phyloP scores from a whole-genome alignment of 2,329 filamentous ascomycete species.

The Hypoxylon sp. region DNA sequence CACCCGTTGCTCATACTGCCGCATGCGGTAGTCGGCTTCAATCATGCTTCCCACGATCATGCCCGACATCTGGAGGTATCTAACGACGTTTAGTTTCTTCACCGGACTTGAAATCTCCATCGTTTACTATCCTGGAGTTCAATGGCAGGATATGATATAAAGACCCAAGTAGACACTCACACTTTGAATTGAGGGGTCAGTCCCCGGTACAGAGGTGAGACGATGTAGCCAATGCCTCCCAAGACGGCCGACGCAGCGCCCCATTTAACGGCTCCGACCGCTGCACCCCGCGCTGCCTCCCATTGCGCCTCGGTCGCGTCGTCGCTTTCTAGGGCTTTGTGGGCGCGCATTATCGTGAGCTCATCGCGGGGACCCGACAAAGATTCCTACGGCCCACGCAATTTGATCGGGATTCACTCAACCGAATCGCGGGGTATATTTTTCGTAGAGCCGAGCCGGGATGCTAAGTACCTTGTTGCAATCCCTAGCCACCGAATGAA shows the following conservation, averaged over 20 bases:
- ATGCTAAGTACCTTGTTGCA: neutral
- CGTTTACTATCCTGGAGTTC: neutral
- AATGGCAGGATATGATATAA: neutral
- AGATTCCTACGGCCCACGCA: neutral
- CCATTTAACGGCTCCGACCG: slow-evolving; percentile 79
- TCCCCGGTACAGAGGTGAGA: slow-evolving; percentile 80
- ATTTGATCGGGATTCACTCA: neutral
- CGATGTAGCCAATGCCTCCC: slow-evolving; percentile 72
- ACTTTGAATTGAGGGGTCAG: slow-evolving; percentile 84
- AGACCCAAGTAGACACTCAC: slow-evolving; percentile 62
- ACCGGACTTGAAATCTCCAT: neutral
- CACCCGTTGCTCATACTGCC: slow-evolving; percentile 76
- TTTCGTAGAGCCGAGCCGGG: neutral
- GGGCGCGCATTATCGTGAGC: slow-evolving; percentile 60
- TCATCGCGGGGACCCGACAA: slow-evolving; percentile 11
- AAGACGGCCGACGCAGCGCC: slow-evolving; percentile 75
- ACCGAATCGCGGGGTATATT: neutral
- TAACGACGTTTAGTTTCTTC: slow-evolving; percentile 55
- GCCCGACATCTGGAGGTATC: slow-evolving; percentile 86
- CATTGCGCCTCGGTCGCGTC: slow-evolving; percentile 80
- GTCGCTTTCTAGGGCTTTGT: slow-evolving; percentile 73
- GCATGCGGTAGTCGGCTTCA: slow-evolving; percentile 78
- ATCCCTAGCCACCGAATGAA: neutral
- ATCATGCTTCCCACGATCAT: slow-evolving; percentile 86
- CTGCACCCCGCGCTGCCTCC: slow-evolving; percentile 78